These are phyloP conservation scores for Penicillium waksmanii DNA, from an alignment of 495 filamentous ascomycete species.

Conservation along the genomic window DNA sequence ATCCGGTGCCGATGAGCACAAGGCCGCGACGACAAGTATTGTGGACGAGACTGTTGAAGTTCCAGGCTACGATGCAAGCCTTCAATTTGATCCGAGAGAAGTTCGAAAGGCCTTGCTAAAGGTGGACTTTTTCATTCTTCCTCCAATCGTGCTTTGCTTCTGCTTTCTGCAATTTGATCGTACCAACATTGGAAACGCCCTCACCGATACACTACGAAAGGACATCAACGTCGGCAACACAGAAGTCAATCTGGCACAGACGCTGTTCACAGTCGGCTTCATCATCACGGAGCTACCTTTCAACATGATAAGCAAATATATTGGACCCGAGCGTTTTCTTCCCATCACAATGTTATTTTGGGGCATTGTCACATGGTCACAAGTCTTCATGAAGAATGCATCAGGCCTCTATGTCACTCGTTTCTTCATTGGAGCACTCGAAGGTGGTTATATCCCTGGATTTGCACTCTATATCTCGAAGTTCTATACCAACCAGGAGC, in stretches of 20 bases:
- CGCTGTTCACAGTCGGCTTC: conserved; percentile 6
- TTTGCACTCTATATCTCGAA: conserved; percentile 44
- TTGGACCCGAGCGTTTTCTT: conserved; percentile 24
- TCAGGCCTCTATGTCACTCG: conserved; percentile 38
- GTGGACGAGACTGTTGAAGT: not conserved
- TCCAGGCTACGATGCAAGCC: not conserved
- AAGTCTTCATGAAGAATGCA: conserved; percentile 35
- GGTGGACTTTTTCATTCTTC: conserved; percentile 8
- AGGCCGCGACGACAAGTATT: not conserved
- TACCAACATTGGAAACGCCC: conserved; percentile 10
- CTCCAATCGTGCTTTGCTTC: conserved; percentile 12
- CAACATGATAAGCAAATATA: conserved; percentile 22
- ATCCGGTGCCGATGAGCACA: not conserved
- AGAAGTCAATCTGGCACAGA: conserved; percentile 10
- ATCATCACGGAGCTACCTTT: conserved; percentile 9
- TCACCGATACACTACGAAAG: conserved; percentile 1
- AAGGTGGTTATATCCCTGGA: conserved; percentile 46
- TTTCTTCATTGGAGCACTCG: conserved; percentile 41
- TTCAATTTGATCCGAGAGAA: conserved; percentile 1
- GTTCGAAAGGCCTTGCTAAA: conserved; percentile 2
- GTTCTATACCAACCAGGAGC: conserved; percentile 19
- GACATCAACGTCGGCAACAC: conserved; percentile 8
- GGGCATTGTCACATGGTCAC: conserved; percentile 27
- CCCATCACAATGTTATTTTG: conserved; percentile 26
- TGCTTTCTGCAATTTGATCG: conserved; percentile 13